Evolutionary conservation across 1,284 basidiomycete species (phyloP), one percentile per base, ranked within the genome.

Genomic region (Hypsizygus ulmarius): DNA sequence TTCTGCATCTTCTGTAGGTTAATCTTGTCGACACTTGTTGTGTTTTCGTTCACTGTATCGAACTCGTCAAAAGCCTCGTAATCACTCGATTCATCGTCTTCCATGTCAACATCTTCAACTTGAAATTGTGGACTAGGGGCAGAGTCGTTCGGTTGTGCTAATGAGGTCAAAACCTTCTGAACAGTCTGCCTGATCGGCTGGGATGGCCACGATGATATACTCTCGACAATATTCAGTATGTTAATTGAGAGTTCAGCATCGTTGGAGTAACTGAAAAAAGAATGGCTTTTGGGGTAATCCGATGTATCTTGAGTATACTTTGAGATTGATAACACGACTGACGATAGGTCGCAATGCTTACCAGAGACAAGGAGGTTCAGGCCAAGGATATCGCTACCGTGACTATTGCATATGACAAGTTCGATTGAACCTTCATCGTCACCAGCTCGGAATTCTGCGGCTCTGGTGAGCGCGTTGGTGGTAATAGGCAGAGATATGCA

Each of bases 391-490:
- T 64, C 64, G 39, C 67, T 55, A 14, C 63, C 65, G 36, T 60
- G 57, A 8, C 52, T 41, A 33, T 72, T 63, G 27, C 62, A 54
- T n/a, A 83, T 64, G 8, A 58, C 55, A 28, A 81, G 64, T 44
- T 79, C 72, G 27, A 85, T 65, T 9, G 74, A 70, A 14, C 80
- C 81, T 51, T 84, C 82, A 38, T 84, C 82, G n/a, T 83, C 81
- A 16, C 80, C 80, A 18, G 68, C 39, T n/a, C 64, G 60, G 27
- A 80, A 55, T 46, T 64, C 81, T 82, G 53, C 29, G 15, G 14
- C 11, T 32, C 21, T 12, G 39, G n/a, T 30, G n/a, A 12, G 30
- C 11, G n/a, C 8, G 10, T 18, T 40, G 21, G 9, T 2, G 27
- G 6, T 12, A 14, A 12, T 43, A 9, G 10, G 36, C 15, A n/a